Base-by-base conservation (phyloP, 2,329 filamentous ascomycete genomes). In the Amauroascus verrucosus region DNA sequence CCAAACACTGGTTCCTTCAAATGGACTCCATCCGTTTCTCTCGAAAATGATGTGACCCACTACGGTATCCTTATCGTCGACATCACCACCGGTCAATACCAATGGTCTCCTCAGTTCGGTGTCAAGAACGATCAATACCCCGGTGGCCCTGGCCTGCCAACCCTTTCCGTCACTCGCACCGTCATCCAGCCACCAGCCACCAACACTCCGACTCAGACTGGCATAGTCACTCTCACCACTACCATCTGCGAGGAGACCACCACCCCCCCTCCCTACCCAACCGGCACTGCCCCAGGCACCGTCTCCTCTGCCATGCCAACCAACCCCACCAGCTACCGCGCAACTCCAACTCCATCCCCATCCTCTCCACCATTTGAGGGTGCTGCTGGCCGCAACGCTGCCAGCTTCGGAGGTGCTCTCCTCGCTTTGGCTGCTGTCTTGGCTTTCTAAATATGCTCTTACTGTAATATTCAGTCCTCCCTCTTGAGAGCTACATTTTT, bases 31-130 rank as follows among this genome's bases (percentile, higher is more conserved):
- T 61, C 70, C 56, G 64, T 72, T 52, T 58, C 63, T 40, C 75
- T 82, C 56, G 70, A 73, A 61, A 64, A 64, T 57, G 75, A 77
- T 57, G 64, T 63, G 58, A 74, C 72, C 60, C 75, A 73, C 67
- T 83, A 83, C 69, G 81, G 80, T 57, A 71, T 84, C 63, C 73
- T 82, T 65, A 67, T 84, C 61, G 78, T 83, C 60, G 78, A 77
- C 59, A 77, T 82, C 62, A 70, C 72, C 48, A 78, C 72, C 57
- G 78, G 80, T 64, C 68, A 77, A 63, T 83, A 79, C 75, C 80
- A 83, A 65, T 81, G 75, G 69, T 77, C 75, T 41, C 78, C 77
- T 55, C 79, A 83, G 66, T 83, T 83, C 70, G 80, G 80, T 61
- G 74, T 84, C 70, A 53, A 63, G 52, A 67, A 67, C 60, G 52